Evolutionary conservation across 495 filamentous ascomycete species (phyloP), one percentile per base, ranked within the genome.

Genomic region (Clavariopsis aquatica): DNA sequence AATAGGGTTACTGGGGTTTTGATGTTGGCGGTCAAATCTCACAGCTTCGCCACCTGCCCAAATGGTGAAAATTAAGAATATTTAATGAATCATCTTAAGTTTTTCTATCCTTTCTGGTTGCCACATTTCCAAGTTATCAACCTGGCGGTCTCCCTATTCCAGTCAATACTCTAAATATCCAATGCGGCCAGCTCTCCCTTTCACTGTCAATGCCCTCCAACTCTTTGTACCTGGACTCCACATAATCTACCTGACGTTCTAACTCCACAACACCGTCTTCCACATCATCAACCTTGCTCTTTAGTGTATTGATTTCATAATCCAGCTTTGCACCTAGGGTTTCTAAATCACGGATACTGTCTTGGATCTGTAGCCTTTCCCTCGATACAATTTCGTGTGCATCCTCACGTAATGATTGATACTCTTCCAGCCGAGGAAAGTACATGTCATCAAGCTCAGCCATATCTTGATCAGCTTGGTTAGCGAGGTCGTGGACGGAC

Each of bases 291-390:
- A 97, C 89, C 70, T 90, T 92, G 20, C 87, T 87, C 52, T 88
- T 82, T 23, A 98, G 78, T 23, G 85, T 88, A 54, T 85, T 84
- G 36, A 98, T 84, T 77, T 98, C 95, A 74, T 98, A 98, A 70
- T 98, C 93, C 62, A 98, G 80, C 80, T 93, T 94, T 22, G 91
- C 90, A 6, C 87, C 86, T 45, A 96, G 79, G 22, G 87, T 79
- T 72, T 96, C 95, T 20, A 97, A 83, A 63, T 92, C 90, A 72
- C 87, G 89, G 58, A 95, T 81, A 28, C 81, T 82, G 62, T 96
- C 94, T 27, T 81, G 85, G 52, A 96, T 77, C 27, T 82, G 77
- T 28, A 80, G 77, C 27, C 85, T 81, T 77, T 95, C 88, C 28
- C 87, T 83, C 0, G 79, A 79, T 9, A 96, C 71, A 22, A 90